These are phyloP conservation scores for Carex scoparia DNA, from an alignment of 176 grass and related monocot species.

Conservation along the genomic window DNA sequence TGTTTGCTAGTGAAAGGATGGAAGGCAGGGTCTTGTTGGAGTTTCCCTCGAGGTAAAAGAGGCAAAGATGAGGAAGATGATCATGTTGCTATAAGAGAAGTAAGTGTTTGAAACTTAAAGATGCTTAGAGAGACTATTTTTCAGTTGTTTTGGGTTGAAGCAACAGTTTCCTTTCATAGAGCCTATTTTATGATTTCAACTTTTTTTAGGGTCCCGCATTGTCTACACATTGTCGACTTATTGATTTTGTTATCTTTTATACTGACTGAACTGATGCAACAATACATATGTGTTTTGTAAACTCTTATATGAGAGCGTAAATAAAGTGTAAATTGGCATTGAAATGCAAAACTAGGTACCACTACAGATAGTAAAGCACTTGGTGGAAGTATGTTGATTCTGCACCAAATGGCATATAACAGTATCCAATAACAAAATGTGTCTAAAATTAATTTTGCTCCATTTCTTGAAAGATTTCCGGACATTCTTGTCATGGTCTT, in stretches of 20 bases:
- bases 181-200: background rate
- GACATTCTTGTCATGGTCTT: background rate
- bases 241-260: background rate
- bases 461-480: background rate
- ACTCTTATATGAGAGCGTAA: background rate
- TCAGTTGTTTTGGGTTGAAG: background rate
- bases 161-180: background rate
- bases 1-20: conserved; percentile 98
- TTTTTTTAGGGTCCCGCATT: background rate
- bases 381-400: background rate
- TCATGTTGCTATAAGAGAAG: conserved; percentile 86
- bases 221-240: background rate
- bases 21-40: conserved; percentile 91
- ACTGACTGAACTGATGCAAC: background rate
- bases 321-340: background rate
- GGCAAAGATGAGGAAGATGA: conserved; percentile 97
- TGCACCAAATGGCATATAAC: background rate
- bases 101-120: conserved; percentile 22
- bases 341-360: background rate
- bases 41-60: conserved; percentile 96
- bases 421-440: background rate
- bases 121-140: background rate
- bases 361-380: background rate
- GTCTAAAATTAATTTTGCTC: background rate
- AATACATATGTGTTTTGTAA: background rate